Evolutionary conservation across 176 grass and related monocot species (phyloP), one percentile per base, ranked within the genome.

Genomic region (Ensete glaucum): DNA sequence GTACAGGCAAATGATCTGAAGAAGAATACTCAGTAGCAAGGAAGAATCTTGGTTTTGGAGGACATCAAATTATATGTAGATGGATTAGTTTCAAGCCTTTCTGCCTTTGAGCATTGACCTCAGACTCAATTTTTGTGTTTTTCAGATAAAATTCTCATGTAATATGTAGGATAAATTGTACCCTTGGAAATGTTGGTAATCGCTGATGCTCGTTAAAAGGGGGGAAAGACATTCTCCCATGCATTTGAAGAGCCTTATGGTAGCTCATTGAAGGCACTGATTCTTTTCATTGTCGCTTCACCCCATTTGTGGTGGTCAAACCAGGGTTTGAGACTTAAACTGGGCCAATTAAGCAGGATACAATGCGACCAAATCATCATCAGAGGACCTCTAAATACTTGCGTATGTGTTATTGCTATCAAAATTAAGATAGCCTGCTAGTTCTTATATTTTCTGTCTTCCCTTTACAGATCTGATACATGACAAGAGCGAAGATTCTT

Each of bases 1-100:
- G 50, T 85, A 49, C 68, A 93, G 88, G 83, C 85, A 4, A 91
- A 91, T 52, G 86, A 97, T 68, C 86, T 75, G 73, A 90, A 93
- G 72, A 69, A 20, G 29, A 70, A 67, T 11, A 70, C 14, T 15
- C 24, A 52, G 16, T 79, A 70, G 51, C 23, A 19, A 24, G 2
- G 59, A 53, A 50, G 3, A 43, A 43, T 43, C 29, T 66, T 25
- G 63, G 23, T 2, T 15, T 19, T 26, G 49, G 62, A 77, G 60
- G n/a, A 9, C 1, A 52, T 2, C 17, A 26, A 27, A 19, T 49
- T 19, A 17, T 20, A 11, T 43, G 34, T 43, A 43, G 34, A 43
- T 43, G 34, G 34, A 19, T 19, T n/a, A 75, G 54, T 48, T 22
- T 75, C 17, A 34, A 9, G 9, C 55, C 13, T 58, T 16, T 74